These are phyloP conservation scores for Carallia brachiata DNA, from an alignment of 345 rosid species.

Conservation along the genomic window DNA sequence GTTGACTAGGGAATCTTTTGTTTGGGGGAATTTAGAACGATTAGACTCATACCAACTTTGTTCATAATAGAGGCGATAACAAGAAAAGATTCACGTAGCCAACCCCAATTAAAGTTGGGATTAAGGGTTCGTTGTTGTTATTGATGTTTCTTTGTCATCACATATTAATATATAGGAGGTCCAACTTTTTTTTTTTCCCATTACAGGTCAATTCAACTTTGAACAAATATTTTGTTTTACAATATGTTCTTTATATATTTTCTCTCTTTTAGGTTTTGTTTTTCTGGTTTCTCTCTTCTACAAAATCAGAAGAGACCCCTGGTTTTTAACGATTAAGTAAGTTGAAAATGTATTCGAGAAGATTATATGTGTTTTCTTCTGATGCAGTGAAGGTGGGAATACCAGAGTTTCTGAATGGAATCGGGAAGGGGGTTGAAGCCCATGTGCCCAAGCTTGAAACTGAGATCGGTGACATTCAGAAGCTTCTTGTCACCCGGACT, in stretches of 20 bases:
- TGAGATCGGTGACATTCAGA: slow-evolving; percentile 71
- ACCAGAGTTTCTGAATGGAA: slow-evolving; percentile 78
- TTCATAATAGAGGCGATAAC: too few relatives aligned
- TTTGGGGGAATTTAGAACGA: too few relatives aligned
- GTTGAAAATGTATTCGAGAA: slow-evolving; percentile 8
- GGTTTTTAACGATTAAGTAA: background rate
- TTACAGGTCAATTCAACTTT: background rate
- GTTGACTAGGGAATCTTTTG: too few relatives aligned
- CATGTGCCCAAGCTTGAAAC: slow-evolving; percentile 74
- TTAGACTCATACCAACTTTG: too few relatives aligned
- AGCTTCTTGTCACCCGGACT: slow-evolving; percentile 72
- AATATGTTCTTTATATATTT: background rate
- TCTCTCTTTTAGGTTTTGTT: background rate
- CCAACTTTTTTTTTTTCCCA: background rate
- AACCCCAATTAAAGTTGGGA: too few relatives aligned
- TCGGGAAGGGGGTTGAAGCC: slow-evolving; percentile 79
- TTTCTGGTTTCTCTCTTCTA: too few relatives aligned
- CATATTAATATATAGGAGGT: background rate
- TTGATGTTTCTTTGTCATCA: too few relatives aligned
- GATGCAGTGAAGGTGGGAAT: slow-evolving; percentile 80
- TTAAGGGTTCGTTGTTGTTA: too few relatives aligned
- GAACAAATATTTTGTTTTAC: background rate
- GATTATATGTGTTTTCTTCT: slow-evolving; percentile 10
- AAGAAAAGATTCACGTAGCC: too few relatives aligned
- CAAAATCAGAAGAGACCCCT: background rate